These are phyloP conservation scores for Citrus glauca DNA, from an alignment of 345 rosid genomes.

Conservation along the genomic window DNA sequence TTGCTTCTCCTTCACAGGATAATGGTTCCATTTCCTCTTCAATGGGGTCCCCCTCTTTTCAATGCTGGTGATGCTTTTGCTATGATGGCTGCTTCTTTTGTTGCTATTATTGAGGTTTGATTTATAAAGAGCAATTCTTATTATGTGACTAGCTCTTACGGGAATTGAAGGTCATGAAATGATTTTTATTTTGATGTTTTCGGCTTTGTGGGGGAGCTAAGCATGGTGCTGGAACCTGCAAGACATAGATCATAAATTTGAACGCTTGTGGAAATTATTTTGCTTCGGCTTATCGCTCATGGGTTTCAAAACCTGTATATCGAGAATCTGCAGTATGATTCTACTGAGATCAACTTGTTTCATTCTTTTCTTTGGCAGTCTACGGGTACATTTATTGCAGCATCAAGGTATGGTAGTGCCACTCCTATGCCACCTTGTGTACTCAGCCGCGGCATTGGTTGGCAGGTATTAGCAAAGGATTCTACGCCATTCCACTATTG, in stretches of 20 bases:
- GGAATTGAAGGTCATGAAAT: neutral
- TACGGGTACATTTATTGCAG: conserved; percentile 69
- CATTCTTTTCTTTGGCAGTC: conserved; percentile 42
- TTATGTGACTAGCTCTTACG: neutral
- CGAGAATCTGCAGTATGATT: neutral
- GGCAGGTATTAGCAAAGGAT: conserved; percentile 47
- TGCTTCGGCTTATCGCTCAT: neutral
- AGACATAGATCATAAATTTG: neutral
- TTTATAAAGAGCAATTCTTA: neutral
- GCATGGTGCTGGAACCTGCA: neutral
- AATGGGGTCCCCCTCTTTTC: conserved; percentile 78
- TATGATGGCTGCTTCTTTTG: conserved; percentile 72
- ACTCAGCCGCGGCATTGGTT: conserved; percentile 76
- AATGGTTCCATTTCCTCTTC: conserved; percentile 77
- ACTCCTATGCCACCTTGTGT: conserved; percentile 79
- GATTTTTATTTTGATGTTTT: neutral
- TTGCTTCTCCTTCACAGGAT: conserved; percentile 44
- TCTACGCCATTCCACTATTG: neutral
- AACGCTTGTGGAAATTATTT: neutral
- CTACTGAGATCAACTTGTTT: neutral
- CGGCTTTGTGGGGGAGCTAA: neutral
- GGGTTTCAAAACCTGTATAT: neutral
- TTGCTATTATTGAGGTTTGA: conserved; percentile 71
- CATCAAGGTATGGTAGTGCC: conserved; percentile 80
- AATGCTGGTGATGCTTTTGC: conserved; percentile 59